Conservation (phyloP, 345 rosid genomes). For the Trapa bicornis region DNA sequence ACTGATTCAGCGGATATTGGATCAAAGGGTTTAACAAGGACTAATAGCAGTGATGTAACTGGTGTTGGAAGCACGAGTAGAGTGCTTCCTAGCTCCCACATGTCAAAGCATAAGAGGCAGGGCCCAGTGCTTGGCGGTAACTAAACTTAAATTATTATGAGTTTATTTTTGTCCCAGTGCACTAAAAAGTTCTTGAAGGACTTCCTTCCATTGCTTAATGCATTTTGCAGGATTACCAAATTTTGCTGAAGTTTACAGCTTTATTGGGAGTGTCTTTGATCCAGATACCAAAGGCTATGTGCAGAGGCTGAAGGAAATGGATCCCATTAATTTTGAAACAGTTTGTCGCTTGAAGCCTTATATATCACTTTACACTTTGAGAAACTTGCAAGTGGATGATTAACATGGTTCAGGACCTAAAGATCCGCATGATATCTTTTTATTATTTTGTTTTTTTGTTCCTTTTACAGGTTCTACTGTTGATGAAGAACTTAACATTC, state of each 20-base stretch:
- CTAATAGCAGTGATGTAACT: slow-evolving; percentile 32
- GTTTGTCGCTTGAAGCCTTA: slow-evolving; percentile 30
- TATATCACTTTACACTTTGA: not conserved
- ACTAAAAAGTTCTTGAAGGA: not conserved
- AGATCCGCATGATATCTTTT: not conserved
- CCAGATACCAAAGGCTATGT: slow-evolving; percentile 55
- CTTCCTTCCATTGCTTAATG: not conserved
- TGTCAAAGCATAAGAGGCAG: slow-evolving; percentile 29
- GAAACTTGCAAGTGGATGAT: not conserved
- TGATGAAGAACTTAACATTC: slow-evolving; percentile 82
- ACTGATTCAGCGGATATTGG: slow-evolving; percentile 96
- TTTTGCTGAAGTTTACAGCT: slow-evolving; percentile 80
- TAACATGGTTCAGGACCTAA: not conserved
- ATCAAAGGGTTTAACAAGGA: slow-evolving; percentile 46
- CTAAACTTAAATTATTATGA: not conserved
- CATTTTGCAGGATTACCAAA: slow-evolving; percentile 59
- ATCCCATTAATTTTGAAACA: slow-evolving; percentile 87
- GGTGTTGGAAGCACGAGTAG: slow-evolving; percentile 40
- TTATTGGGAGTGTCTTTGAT: slow-evolving; percentile 90
- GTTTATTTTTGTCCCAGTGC: slow-evolving; percentile 1
- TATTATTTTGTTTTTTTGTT: not conserved
- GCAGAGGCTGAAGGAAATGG: slow-evolving; percentile 90
- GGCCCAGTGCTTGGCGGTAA: slow-evolving; percentile 55
- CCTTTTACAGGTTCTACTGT: slow-evolving; percentile 57
- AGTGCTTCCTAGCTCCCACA: slow-evolving; percentile 33